These are phyloP conservation scores for Ceratocystis lukuohia DNA, from an alignment of 2,329 filamentous ascomycete species.

Conservation along the genomic window DNA sequence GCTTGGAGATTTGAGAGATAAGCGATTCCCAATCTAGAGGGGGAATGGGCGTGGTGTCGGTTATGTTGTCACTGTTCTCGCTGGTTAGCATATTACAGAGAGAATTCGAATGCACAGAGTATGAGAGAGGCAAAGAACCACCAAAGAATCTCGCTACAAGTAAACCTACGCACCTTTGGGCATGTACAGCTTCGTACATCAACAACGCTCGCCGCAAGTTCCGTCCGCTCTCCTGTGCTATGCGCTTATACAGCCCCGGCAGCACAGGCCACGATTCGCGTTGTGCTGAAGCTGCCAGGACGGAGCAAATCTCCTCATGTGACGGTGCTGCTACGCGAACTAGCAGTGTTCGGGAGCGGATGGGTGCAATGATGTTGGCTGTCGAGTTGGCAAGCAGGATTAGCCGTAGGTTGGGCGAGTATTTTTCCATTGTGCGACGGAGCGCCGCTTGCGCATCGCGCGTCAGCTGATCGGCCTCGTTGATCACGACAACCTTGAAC, in stretches of 20 bases:
- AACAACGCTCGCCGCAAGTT: slow-evolving; percentile 81
- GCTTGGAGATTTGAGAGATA: slow-evolving; percentile 75
- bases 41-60: slow-evolving; percentile 75
- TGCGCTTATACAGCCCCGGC: slow-evolving; percentile 62
- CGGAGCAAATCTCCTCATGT: slow-evolving; percentile 68
- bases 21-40: slow-evolving; percentile 95
- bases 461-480: slow-evolving; percentile 89
- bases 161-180: slow-evolving; percentile 65
- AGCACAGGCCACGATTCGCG: slow-evolving; percentile 74
- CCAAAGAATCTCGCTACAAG: not conserved
- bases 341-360: slow-evolving; percentile 78
- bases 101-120: not conserved
- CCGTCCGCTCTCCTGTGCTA: slow-evolving; percentile 79
- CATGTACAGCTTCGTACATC: slow-evolving; percentile 96
- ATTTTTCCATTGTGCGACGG: slow-evolving; percentile 97
- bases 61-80: slow-evolving; percentile 63
- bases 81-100: slow-evolving; percentile 15
- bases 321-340: slow-evolving; percentile 84
- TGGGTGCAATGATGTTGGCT: slow-evolving; percentile 97
- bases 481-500: slow-evolving; percentile 99
- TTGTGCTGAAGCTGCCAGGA: slow-evolving; percentile 55
- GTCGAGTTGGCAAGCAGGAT: slow-evolving; percentile 93
- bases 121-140: not conserved
- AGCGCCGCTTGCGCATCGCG: slow-evolving; percentile 91
- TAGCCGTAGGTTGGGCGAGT: slow-evolving; percentile 82